phyloP scores from a whole-genome alignment of 441 rosid species.

The Pelargonium cotyledonis region DNA sequence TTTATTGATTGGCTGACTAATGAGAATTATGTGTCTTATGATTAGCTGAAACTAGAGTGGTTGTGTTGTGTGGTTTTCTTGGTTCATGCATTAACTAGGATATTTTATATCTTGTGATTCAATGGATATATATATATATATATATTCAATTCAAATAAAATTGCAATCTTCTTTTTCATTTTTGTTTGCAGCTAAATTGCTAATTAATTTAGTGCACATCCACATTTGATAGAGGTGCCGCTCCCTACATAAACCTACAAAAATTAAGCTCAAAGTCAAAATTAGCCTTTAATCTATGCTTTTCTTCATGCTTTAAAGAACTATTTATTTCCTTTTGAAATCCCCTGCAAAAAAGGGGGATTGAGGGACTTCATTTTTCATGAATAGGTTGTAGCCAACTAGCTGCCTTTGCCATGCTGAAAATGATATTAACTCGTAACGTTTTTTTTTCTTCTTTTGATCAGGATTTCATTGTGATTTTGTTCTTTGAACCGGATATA shows the following conservation, averaged over 20 bases:
- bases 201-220: too few relatives aligned
- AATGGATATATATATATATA: too few relatives aligned
- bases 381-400: background rate
- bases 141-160: background rate
- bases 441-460: background rate
- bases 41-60: background rate
- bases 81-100: background rate
- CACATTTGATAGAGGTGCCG: too few relatives aligned
- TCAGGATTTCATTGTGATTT: background rate
- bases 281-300: too few relatives aligned
- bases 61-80: conserved; percentile 5
- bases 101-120: background rate
- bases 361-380: background rate
- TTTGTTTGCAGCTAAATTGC: too few relatives aligned
- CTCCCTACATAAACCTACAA: too few relatives aligned
- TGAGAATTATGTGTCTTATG: background rate
- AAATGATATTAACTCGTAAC: background rate
- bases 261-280: too few relatives aligned
- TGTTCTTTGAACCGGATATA: conserved; percentile 21
- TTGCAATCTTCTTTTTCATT: too few relatives aligned
- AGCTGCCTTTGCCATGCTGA: background rate
- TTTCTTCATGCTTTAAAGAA: too few relatives aligned
- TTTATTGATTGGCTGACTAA: background rate
- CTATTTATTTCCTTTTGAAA: too few relatives aligned
- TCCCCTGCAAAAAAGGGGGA: too few relatives aligned